These are phyloP conservation scores for Ogataea hybrid DNA, from an alignment of 1,139 yeast genomes.

Conservation along the genomic window DNA sequence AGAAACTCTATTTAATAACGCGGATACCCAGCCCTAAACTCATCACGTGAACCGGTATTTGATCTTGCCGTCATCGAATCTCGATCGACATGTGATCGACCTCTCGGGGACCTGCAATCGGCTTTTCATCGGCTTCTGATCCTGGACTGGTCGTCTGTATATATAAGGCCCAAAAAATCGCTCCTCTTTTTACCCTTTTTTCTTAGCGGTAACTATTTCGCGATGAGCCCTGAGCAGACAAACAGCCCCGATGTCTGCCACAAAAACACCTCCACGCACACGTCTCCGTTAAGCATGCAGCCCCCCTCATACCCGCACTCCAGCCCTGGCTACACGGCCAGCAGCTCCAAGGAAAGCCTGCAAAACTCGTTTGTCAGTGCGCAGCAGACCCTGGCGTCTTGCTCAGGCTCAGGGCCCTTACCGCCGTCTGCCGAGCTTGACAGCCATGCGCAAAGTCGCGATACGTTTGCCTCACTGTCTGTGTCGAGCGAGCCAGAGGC, in stretches of 20 bases:
- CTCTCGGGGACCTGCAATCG: no score
- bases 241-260: not conserved
- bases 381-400: slow-evolving; percentile 3
- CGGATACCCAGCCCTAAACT: no score
- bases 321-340: not conserved
- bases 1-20: no score
- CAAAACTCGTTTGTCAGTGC: slow-evolving; percentile 5
- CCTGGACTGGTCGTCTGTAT: no score
- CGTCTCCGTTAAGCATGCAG: not conserved
- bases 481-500: not conserved
- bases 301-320: not conserved
- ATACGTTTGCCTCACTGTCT: not conserved
- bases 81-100: no score
- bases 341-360: slow-evolving; percentile 1
- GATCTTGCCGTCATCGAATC: no score
- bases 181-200: slow-evolving; percentile 3
- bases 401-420: not conserved
- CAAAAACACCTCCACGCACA: slow-evolving; percentile 1
- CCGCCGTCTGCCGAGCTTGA: not conserved
- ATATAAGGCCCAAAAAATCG: no score
- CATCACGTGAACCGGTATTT: no score
- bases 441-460: not conserved
- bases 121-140: no score
- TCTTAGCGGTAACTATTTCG: slow-evolving; percentile 6
- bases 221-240: slow-evolving; percentile 1